Evolutionary conservation across 257 asterid species (phyloP), one percentile per base, ranked within the genome.

Genomic region (Scutellaria galericulata): DNA sequence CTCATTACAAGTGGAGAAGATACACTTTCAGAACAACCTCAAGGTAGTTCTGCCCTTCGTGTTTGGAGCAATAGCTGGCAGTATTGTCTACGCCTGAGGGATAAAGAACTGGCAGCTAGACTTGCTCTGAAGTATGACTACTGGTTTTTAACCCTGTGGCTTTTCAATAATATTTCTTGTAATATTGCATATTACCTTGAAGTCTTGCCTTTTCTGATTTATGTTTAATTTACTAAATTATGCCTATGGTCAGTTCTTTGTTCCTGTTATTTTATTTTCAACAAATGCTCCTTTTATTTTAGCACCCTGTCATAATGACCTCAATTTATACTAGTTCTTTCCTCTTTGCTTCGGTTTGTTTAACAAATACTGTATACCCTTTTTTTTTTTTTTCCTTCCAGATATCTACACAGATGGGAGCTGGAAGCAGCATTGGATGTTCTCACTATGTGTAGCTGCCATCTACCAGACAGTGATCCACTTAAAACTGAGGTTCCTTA

Each of bases 341-440:
- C 37, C 67, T 55, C 57, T 73, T 52, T 46, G 35, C 58, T 65
- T 54, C 51, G n/a, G 39, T 65, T 61, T 64, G 48, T 68, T 61
- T 70, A 37, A 57, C 67, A 31, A 59, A 70, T 50, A 13, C 31
- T 50, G 7, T 44, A 48, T 75, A 42, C 69, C 70, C 68, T 66
- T 60, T 59, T 4, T 64, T 78, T 77, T 64, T 78, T 75, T 78
- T 18, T 18, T 18, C 0, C 18, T 18, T 18, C 18, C 85, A 94
- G 99, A 80, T 89, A 88, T 78, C 76, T 94, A 86, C 90, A 73
- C 50, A 80, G 72, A 51, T 94, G 99, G 99, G 96, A 89, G 74
- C 93, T 94, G 78, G 93, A 89, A 82, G 93, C 95, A 79, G 97
- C 97, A 83, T 78, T 91, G 82, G 95, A 94, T 84, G 96, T 94